Percentiles rank a stretch among this genome's conserved stretches.
Conservation (phyloP, 768 basidiomycete genomes). For the Hygrophorus russula region DNA sequence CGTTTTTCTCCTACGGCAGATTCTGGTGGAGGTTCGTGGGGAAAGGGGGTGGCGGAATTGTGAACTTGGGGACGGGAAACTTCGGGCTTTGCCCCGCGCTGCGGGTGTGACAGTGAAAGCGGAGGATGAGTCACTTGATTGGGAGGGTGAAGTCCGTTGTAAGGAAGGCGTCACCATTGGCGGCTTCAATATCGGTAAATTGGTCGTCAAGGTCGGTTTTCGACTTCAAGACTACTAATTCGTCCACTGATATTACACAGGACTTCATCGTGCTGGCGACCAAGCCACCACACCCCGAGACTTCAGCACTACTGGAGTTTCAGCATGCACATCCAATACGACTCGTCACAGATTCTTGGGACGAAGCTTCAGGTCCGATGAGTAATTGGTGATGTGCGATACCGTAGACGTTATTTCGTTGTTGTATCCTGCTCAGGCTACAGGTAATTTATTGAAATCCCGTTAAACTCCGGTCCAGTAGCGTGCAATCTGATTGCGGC, state of each 20-base stretch:
- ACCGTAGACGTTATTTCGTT: no score
- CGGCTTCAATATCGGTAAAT: conserved; percentile 33
- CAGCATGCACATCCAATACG: conserved; percentile 42
- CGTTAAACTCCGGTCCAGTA: no score
- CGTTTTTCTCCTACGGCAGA: conserved; percentile 44
- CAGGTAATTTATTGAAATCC: no score
- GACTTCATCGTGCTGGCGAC: conserved; percentile 47
- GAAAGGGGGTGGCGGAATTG: conserved; percentile 26
- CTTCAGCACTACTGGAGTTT: conserved; percentile 23
- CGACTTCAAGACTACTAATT: not conserved
- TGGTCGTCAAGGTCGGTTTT: conserved; percentile 29
- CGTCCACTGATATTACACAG: conserved; percentile 19
- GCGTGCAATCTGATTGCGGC: no score
- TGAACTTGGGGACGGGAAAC: conserved; percentile 36
- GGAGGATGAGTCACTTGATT: conserved; percentile 38
- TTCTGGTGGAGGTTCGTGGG: conserved; percentile 23
- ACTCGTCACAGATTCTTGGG: conserved; percentile 48
- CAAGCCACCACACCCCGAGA: conserved; percentile 24
- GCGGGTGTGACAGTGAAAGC: conserved; percentile 13
- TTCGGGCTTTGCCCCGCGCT: conserved; percentile 33
- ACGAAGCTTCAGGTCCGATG: no score
- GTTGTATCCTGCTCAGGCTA: no score
- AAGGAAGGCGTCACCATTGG: conserved; percentile 27
- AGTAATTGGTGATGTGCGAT: no score
- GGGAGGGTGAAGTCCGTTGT: conserved; percentile 43